Conservation (phyloP, 2,329 filamentous ascomycete species). For the Pseudogymnoascus sp. region DNA sequence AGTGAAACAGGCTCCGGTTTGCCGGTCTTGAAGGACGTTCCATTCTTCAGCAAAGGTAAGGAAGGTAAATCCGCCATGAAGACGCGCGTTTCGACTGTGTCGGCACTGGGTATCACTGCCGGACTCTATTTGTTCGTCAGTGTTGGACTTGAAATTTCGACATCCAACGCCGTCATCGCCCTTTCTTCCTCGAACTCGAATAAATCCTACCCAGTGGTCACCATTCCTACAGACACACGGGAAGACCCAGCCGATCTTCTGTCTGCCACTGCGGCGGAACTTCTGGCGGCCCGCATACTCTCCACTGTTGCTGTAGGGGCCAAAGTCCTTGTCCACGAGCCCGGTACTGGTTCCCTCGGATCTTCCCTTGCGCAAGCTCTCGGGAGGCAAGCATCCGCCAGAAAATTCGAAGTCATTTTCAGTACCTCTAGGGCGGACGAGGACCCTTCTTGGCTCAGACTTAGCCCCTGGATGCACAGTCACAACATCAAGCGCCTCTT, state of each 20-base stretch:
- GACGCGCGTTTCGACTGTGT: conserved; percentile 10
- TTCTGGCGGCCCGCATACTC: conserved; percentile 9
- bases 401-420: conserved; percentile 10
- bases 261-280: conserved; percentile 1
- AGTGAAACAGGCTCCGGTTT: conserved; percentile 6
- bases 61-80: conserved; percentile 10
- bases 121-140: conserved; percentile 11
- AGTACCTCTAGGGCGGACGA: conserved; percentile 10
- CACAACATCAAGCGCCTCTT: conserved; percentile 10
- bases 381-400: conserved; percentile 8
- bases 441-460: conserved; percentile 10
- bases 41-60: conserved; percentile 8
- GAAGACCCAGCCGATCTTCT: conserved; percentile 9
- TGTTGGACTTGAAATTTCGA: conserved; percentile 9
- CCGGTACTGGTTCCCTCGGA: conserved; percentile 8
- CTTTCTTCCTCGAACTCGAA: conserved; percentile 12
- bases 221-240: conserved; percentile 9
- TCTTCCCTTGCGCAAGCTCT: conserved; percentile 10
- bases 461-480: conserved; percentile 10
- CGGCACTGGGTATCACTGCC: conserved; percentile 11
- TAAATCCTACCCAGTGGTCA: conserved; percentile 10
- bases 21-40: conserved; percentile 3
- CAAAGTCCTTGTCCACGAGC: conserved; percentile 10
- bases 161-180: conserved; percentile 10
- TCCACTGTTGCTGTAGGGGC: neutral